Conservation (phyloP, 257 asterid genomes). For the Nicotiana sylvestris region DNA sequence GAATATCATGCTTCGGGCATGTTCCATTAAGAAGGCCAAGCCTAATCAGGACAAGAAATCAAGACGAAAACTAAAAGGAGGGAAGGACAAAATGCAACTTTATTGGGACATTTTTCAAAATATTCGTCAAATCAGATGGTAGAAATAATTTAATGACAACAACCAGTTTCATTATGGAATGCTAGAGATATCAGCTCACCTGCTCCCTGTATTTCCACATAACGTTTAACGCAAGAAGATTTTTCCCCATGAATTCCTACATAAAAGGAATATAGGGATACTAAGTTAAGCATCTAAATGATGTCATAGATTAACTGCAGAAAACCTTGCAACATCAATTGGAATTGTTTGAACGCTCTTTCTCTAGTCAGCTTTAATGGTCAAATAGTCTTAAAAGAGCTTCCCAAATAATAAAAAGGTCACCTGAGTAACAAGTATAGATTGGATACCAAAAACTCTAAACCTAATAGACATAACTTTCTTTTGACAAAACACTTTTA, state of each 20-base stretch:
- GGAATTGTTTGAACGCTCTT: background rate
- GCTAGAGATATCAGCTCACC: slow-evolving; percentile 33
- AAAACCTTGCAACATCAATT: background rate
- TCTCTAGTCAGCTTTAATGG: background rate
- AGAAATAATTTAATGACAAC: background rate
- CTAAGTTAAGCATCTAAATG: background rate
- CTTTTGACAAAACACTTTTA: background rate
- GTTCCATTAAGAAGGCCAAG: background rate
- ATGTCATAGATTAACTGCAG: background rate
- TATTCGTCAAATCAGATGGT: background rate
- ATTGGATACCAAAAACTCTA: background rate
- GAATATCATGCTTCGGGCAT: background rate
- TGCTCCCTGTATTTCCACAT: slow-evolving; percentile 99
- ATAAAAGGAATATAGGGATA: slow-evolving; percentile 1
- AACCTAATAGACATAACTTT: background rate
- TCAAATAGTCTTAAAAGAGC: background rate
- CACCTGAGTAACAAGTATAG: background rate
- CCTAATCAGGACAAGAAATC: background rate
- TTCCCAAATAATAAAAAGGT: background rate
- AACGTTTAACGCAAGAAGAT: slow-evolving; percentile 91
- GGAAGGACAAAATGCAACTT: background rate
- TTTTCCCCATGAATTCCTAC: slow-evolving; percentile 98
- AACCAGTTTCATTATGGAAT: background rate
- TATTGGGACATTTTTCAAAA: background rate
- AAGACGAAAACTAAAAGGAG: background rate